A percentile compares a stretch with the other conserved stretches of the same genome.
These are phyloP conservation scores for Lophium mytilinum DNA, from an alignment of 495 filamentous ascomycete species.

Conservation along the genomic window DNA sequence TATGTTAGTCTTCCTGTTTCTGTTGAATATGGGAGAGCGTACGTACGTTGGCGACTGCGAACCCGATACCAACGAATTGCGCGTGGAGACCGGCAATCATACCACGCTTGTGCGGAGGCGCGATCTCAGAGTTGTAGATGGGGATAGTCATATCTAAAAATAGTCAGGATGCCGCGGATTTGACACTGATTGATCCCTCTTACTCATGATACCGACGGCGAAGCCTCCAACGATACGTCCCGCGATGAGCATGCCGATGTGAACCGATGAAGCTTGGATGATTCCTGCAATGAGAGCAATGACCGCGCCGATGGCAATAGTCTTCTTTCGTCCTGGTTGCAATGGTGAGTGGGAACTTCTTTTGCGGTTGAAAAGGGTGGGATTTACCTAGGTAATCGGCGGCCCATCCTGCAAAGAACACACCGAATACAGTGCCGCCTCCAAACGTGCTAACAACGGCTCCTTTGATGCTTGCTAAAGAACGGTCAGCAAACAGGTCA, in stretches of 20 bases:
- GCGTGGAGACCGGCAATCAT: too few relatives aligned
- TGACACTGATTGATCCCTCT: slow-evolving; percentile 1
- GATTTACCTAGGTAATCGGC: slow-evolving; percentile 1
- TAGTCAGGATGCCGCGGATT: not conserved
- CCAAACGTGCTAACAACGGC: too few relatives aligned
- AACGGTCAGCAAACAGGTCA: too few relatives aligned
- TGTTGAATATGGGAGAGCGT: too few relatives aligned
- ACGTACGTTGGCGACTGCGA: too few relatives aligned
- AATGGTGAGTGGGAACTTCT: too few relatives aligned
- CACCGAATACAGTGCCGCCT: too few relatives aligned
- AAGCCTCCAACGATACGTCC: slow-evolving; percentile 18
- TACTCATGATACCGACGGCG: slow-evolving; percentile 38
- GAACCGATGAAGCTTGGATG: slow-evolving; percentile 12
- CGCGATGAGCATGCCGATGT: slow-evolving; percentile 9
- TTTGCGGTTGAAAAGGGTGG: too few relatives aligned
- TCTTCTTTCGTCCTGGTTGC: slow-evolving; percentile 6
- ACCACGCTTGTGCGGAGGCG: slow-evolving; percentile 48
- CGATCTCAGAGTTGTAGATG: slow-evolving; percentile 51
- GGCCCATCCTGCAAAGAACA: not conserved
- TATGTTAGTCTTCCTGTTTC: too few relatives aligned
- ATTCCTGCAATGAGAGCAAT: slow-evolving; percentile 19
- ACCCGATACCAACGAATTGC: too few relatives aligned
- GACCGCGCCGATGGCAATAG: slow-evolving; percentile 5
- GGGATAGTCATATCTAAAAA: slow-evolving; percentile 47
- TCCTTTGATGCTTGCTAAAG: too few relatives aligned